Evolutionary conservation across 2,329 filamentous ascomycete species (phyloP), one percentile per base, ranked within the genome.

Genomic region (Talaromyces albobiverticillius): DNA sequence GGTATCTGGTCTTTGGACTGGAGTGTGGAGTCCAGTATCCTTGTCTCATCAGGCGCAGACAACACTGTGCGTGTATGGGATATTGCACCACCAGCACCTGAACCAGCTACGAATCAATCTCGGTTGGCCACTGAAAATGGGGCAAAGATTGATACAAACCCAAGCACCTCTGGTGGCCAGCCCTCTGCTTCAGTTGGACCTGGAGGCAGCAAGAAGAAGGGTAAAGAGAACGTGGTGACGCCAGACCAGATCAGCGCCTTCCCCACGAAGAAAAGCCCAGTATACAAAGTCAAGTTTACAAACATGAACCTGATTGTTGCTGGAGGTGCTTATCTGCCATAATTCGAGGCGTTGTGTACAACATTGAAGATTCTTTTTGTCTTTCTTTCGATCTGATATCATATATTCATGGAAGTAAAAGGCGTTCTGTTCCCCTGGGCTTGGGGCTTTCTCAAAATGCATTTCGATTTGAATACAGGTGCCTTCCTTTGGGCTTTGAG

Each of bases 51-150:
- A 16, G 93, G 92, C 18, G 88, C 93, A 32, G 94, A 99, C 67
- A 88, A 90, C 59, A 96, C 92, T 0, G 92, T 99, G 16, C 87
- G 94, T 26, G 80, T 96, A 7, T 99, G 94, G 94, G 94, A 97
- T 64, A 88, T 96, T 4, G 82, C 87, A 69, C 78, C 89, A 64
- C 82, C 89, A 41, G 79, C 86, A 25, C 82, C 90, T 13, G 75
- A 73, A 34, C 61, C 67, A 57, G 81, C 83, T 8, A 80, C 79
- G 53, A 82, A 83, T 55, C 80, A 81, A n/a, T 81, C 75, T 55
- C 75, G 81, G 62, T 65, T 79, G 49, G 66, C 78, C 14, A 72
- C 72, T 6, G 81, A 83, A 54, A 78, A 76, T 14, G 76, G 72
- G 18, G 64, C 71, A 14, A 80, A 83, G 61, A 71, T 80, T 7